Evolutionary conservation across 768 basidiomycete genomes (phyloP), one percentile per base, ranked within the genome.

Genomic region (Epithele typhae): DNA sequence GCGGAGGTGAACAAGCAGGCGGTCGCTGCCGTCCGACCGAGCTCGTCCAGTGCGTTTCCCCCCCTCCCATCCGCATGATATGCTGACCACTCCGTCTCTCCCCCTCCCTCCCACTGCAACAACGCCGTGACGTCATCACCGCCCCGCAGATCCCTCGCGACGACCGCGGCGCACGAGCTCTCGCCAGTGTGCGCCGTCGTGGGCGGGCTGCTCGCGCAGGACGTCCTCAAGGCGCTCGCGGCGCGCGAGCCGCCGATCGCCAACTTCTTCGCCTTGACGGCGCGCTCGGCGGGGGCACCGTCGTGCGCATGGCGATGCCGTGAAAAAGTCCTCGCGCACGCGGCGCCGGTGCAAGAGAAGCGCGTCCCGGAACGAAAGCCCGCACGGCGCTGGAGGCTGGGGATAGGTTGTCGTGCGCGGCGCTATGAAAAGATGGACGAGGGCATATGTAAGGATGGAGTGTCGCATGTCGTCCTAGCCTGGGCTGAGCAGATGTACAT

Each of bases 201-300:
- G 32, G 96, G 96, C 22, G 96, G 96, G 19, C 79, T 98, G 68
- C 70, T 98, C 12, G 94, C 84, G 1, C 96, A 98, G 64, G 96
- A 99, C 62, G 85, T 97, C 42, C 72, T 99, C 33, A 93, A 96
- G 63, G 82, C 91, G 0, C 74, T 98, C 32, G 87, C 85, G 45
- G 90, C 85, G 46, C 84, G 92, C 41, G 96, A 98, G 58, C 81
- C 88, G 22, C 95, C 95, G 4, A 86, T 96, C 53, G 87, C 88
- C 42, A 99, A 99, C 64, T 84, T 96, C 52, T 84, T 94, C 53
- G 75, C 81, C 4, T 93, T 95, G 91, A 97, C 65, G 91, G 92
- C 9, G 79, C 73, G 54, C 84, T 79, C 1, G 91, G 91, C 22
- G 74, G 77, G 18, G 90, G 82, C 4, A 84, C 83, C 9, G 87